phyloP scores from a whole-genome alignment of 2,329 filamentous ascomycete genomes.

The Colletotrichum caudatum region DNA sequence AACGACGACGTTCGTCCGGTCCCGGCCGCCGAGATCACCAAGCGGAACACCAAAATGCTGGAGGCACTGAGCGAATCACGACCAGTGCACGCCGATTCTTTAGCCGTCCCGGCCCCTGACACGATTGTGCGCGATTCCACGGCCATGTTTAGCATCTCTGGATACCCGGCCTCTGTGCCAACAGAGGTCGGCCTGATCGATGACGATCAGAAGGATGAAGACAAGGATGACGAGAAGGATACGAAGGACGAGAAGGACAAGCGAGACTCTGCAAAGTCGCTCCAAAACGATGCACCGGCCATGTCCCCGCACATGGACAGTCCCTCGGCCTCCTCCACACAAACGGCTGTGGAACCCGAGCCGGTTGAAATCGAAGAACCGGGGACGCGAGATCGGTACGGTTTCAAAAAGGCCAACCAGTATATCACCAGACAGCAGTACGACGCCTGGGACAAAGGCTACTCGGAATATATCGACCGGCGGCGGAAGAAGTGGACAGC shows the following conservation, averaged over 20 bases:
- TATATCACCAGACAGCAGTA: slow-evolving; percentile 83
- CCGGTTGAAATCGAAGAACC: slow-evolving; percentile 60
- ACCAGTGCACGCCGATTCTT: slow-evolving; percentile 45
- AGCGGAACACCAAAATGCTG: slow-evolving; percentile 53
- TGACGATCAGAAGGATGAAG: slow-evolving; percentile 44
- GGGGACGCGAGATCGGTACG: slow-evolving; percentile 80
- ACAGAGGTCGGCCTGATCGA: slow-evolving; percentile 41
- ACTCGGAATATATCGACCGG: slow-evolving; percentile 79
- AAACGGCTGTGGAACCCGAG: slow-evolving; percentile 47
- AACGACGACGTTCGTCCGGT: slow-evolving; percentile 52
- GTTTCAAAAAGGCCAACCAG: slow-evolving; percentile 89
- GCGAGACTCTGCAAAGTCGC: slow-evolving; percentile 64
- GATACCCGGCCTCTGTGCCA: slow-evolving; percentile 55
- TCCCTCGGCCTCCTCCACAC: slow-evolving; percentile 26
- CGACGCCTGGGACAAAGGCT: slow-evolving; percentile 82
- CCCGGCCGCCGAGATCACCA: slow-evolving; percentile 56
- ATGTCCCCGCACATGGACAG: slow-evolving; percentile 40
- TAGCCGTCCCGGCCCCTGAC: slow-evolving; percentile 40
- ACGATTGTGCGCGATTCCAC: slow-evolving; percentile 51
- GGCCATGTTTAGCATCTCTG: slow-evolving; percentile 54
- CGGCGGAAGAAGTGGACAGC: slow-evolving; percentile 85
- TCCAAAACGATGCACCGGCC: slow-evolving; percentile 46
- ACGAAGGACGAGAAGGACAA: slow-evolving; percentile 48
- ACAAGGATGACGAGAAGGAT: slow-evolving; percentile 36
- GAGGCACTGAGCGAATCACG: slow-evolving; percentile 56